Conservation (phyloP, 2,329 filamentous ascomycete genomes). For the Pseudogymnoascus sp. region DNA sequence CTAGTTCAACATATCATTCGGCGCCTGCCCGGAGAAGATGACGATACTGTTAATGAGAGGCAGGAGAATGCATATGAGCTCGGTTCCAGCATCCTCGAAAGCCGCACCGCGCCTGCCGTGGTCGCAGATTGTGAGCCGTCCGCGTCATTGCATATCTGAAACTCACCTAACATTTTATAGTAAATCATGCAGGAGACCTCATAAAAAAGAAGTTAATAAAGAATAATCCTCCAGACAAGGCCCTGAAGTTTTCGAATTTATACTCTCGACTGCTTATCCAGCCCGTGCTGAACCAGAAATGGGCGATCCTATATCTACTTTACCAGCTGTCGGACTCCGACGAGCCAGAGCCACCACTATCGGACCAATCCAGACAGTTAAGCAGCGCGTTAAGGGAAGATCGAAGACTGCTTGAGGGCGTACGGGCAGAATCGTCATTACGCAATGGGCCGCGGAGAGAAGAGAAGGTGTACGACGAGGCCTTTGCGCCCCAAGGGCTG, state of each 20-base stretch:
- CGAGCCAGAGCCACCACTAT: background rate
- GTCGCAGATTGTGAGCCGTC: slow-evolving; percentile 28
- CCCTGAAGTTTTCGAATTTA: slow-evolving; percentile 79
- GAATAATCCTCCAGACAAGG: slow-evolving; percentile 65
- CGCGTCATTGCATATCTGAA: background rate
- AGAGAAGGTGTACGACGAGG: slow-evolving; percentile 41
- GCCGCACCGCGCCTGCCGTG: slow-evolving; percentile 26
- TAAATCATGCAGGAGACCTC: slow-evolving; percentile 86
- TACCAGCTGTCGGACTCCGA: slow-evolving; percentile 67
- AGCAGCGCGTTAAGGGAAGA: slow-evolving; percentile 20
- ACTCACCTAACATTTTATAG: slow-evolving; percentile 30
- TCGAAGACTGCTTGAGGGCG: slow-evolving; percentile 3
- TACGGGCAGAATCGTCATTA: slow-evolving; percentile 25
- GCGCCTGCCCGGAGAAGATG: slow-evolving; percentile 55
- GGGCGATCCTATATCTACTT: slow-evolving; percentile 89
- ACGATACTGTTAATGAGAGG: slow-evolving; percentile 59
- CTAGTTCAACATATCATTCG: slow-evolving; percentile 70
- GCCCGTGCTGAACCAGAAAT: slow-evolving; percentile 89
- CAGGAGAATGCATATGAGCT: slow-evolving; percentile 54
- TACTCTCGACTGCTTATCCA: slow-evolving; percentile 85
- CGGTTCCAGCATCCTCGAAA: slow-evolving; percentile 39
- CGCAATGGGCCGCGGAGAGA: slow-evolving; percentile 34
- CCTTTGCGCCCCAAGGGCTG: slow-evolving; percentile 47
- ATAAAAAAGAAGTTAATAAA: slow-evolving; percentile 84
- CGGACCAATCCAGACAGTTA: background rate